Evolutionary conservation across 352 stramenopile genomes (phyloP).

Genomic region (Phytophthora lateralis): DNA sequence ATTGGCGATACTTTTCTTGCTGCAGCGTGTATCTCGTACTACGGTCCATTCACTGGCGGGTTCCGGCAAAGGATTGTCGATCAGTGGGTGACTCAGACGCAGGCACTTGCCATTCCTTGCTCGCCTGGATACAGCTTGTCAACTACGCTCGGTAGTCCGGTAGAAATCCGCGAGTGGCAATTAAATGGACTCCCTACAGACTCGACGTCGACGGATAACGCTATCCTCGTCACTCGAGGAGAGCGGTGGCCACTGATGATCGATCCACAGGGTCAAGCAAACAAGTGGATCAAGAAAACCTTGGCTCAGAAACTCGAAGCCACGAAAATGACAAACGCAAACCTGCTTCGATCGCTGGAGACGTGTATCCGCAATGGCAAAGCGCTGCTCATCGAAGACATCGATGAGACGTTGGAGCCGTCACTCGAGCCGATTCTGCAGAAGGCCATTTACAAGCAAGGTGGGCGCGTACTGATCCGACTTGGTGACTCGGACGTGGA

Average conservation of each 20-base stretch:
- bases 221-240: conserved; percentile 90
- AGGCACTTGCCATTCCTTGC: conserved; percentile 74
- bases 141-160: conserved; percentile 84
- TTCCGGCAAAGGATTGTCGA: conserved; percentile 84
- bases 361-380: conserved; percentile 93
- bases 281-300: conserved; percentile 95
- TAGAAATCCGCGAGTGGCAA: conserved; percentile 94
- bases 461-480: conserved; percentile 86
- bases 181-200: conserved; percentile 92
- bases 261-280: conserved; percentile 93
- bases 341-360: conserved; percentile 90
- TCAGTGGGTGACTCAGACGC: conserved; percentile 71
- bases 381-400: conserved; percentile 92
- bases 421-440: conserved; percentile 93
- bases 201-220: conserved; percentile 93
- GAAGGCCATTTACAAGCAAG: conserved; percentile 93
- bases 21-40: conserved; percentile 94
- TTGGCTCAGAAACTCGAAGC: conserved; percentile 66
- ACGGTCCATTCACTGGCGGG: conserved; percentile 91
- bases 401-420: conserved; percentile 92
- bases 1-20: conserved; percentile 94
- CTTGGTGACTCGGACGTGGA: conserved; percentile 93
- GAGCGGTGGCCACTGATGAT: conserved; percentile 96
- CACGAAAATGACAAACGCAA: conserved; percentile 92
- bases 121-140: conserved; percentile 75